A percentile compares a stretch with the other conserved stretches of the same genome.
phyloP scores from a whole-genome alignment of 805 yeast species.

The Wickerhamiella cacticola region DNA sequence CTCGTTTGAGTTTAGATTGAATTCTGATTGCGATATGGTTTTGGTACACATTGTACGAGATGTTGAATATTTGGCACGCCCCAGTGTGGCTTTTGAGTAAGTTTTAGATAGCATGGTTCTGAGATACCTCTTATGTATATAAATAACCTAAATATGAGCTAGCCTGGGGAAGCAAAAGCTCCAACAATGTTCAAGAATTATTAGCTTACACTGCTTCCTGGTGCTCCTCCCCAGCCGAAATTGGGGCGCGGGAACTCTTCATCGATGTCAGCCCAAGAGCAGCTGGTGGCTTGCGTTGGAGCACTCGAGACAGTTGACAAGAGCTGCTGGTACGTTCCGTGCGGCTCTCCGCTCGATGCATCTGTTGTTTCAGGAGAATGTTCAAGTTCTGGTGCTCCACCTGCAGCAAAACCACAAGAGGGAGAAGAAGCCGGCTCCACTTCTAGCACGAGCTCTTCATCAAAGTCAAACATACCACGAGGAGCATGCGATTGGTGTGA shows the following conservation, averaged over 20 bases:
- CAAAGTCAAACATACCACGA: slow-evolving; percentile 8
- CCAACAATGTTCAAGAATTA: too few relatives aligned
- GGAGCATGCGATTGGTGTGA: neutral
- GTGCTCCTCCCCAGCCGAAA: neutral
- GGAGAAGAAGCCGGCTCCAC: neutral
- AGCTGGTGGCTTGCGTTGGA: neutral
- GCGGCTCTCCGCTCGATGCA: neutral
- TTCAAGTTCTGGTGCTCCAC: neutral
- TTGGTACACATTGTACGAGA: slow-evolving; percentile 26
- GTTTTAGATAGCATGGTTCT: too few relatives aligned
- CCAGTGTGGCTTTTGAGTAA: slow-evolving; percentile 17
- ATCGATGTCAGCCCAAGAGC: slow-evolving; percentile 15
- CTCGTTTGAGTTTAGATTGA: slow-evolving; percentile 29
- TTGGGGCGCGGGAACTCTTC: slow-evolving; percentile 12
- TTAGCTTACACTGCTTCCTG: neutral
- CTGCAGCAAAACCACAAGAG: neutral
- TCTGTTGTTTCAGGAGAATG: neutral
- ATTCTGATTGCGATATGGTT: slow-evolving; percentile 21
- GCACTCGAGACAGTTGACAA: neutral
- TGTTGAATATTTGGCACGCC: slow-evolving; percentile 27
- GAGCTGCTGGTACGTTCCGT: neutral
- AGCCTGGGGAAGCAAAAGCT: too few relatives aligned
- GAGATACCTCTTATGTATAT: neutral
- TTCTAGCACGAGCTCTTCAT: slow-evolving; percentile 3
- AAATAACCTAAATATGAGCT: neutral